Evolutionary conservation across 1,284 basidiomycete species (phyloP).

Genomic region (Leccinum fuscescens): DNA sequence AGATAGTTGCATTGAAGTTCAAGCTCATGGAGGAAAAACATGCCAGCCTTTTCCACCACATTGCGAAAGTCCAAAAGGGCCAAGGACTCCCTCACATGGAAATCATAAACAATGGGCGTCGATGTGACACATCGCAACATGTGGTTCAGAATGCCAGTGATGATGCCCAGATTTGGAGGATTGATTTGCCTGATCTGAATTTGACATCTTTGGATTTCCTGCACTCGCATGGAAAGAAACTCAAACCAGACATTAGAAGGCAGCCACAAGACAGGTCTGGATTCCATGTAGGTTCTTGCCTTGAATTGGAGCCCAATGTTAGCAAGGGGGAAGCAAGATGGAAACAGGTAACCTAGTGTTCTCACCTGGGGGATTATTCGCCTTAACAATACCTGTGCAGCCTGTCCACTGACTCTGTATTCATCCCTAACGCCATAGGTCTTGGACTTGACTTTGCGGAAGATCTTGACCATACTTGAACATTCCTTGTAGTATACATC

Average conservation of each 20-base stretch:
- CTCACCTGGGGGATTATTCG: constrained; percentile 1
- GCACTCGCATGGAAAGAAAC: neutral
- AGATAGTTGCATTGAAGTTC: no score
- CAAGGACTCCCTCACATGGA: constrained; percentile 13
- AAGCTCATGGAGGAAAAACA: constrained; percentile 11
- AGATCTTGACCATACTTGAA: neutral
- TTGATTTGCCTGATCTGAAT: neutral
- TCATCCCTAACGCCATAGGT: constrained; percentile 11
- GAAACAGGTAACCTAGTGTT: neutral
- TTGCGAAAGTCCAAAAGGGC: constrained; percentile 4
- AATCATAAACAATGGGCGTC: constrained; percentile 3
- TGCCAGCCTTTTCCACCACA: neutral
- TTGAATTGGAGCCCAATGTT: neutral
- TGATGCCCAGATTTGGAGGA: constrained; percentile 8
- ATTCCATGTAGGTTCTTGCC: constrained; percentile 1
- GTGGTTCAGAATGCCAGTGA: constrained; percentile 13
- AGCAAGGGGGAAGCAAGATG: neutral
- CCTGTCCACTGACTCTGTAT: constrained; percentile 9
- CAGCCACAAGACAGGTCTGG: constrained; percentile 9
- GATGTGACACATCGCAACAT: constrained; percentile 6
- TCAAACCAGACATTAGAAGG: constrained; percentile 7
- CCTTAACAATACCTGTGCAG: neutral
- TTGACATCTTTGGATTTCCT: constrained; percentile 7
- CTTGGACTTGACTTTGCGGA: neutral
- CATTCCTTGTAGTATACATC: neutral